phyloP scores from a whole-genome alignment of 805 yeast genomes.

The Geotrichum ghanense region DNA sequence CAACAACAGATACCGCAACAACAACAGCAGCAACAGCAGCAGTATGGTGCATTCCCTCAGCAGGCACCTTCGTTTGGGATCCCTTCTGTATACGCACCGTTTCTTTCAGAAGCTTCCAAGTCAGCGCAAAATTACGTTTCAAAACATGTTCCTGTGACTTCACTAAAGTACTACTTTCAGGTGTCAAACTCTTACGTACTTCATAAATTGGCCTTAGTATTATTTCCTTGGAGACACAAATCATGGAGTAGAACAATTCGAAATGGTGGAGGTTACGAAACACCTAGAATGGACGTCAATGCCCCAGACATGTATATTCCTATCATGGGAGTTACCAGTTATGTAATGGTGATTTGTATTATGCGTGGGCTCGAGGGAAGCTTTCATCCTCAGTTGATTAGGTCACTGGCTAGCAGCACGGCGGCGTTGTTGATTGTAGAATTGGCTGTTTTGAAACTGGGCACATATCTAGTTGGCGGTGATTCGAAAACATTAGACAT shows the following conservation, averaged over 20 bases:
- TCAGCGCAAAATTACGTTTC: slow-evolving; percentile 24
- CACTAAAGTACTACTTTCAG: slow-evolving; percentile 78
- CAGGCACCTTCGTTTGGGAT: slow-evolving; percentile 17
- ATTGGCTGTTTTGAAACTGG: slow-evolving; percentile 61
- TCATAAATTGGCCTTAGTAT: slow-evolving; percentile 55
- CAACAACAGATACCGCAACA: slow-evolving; percentile 23
- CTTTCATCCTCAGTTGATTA: slow-evolving; percentile 88
- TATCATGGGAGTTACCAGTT: slow-evolving; percentile 82
- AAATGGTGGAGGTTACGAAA: slow-evolving; percentile 41
- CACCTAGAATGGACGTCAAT: slow-evolving; percentile 78
- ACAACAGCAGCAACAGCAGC: slow-evolving; percentile 12
- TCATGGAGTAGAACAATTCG: slow-evolving; percentile 59
- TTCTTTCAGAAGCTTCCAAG: slow-evolving; percentile 11
- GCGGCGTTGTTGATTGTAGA: slow-evolving; percentile 74
- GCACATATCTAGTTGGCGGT: slow-evolving; percentile 69
- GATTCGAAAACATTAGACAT: slow-evolving; percentile 70
- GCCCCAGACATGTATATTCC: slow-evolving; percentile 97
- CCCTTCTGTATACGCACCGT: slow-evolving; percentile 12
- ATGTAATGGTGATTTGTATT: slow-evolving; percentile 72
- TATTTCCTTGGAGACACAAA: slow-evolving; percentile 77
- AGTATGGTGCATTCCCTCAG: slow-evolving; percentile 9
- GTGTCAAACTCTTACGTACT: slow-evolving; percentile 83
- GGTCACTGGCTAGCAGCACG: slow-evolving; percentile 76
- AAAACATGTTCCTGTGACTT: slow-evolving; percentile 37
- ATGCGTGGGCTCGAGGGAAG: slow-evolving; percentile 78